These are phyloP conservation scores for Colletotrichum incanum DNA, from an alignment of 2,329 filamentous ascomycete species.

Conservation along the genomic window DNA sequence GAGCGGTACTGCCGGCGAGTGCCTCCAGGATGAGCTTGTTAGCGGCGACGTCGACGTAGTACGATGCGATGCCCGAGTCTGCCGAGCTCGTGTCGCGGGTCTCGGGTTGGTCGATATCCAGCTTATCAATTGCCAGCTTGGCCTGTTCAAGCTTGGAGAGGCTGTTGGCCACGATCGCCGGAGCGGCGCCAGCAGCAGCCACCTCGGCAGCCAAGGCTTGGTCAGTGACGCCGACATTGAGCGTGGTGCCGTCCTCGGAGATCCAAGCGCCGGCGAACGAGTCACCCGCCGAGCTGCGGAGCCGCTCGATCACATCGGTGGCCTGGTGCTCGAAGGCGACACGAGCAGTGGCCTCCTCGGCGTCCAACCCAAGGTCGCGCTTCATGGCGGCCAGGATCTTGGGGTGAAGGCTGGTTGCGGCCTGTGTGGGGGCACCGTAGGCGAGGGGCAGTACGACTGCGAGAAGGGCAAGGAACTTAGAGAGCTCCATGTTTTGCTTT, in stretches of 20 bases:
- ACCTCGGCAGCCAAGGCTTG: constrained; percentile 54
- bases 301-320: constrained; percentile 55
- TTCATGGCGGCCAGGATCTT: constrained; percentile 60
- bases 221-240: constrained; percentile 57
- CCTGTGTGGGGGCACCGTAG: constrained; percentile 56
- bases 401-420: constrained; percentile 56
- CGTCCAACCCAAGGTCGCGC: constrained; percentile 58
- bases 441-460: constrained; percentile 57
- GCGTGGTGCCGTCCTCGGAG: constrained; percentile 51
- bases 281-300: constrained; percentile 51
- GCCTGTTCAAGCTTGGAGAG: constrained; percentile 58
- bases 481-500: constrained; percentile 55
- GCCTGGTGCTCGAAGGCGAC: constrained; percentile 56
- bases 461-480: constrained; percentile 55
- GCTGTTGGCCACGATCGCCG: constrained; percentile 52
- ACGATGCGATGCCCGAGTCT: constrained; percentile 53
- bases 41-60: constrained; percentile 56
- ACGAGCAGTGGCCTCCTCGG: constrained; percentile 55
- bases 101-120: constrained; percentile 53
- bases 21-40: constrained; percentile 60
- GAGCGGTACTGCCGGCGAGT: constrained; percentile 52
- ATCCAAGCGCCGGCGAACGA: constrained; percentile 59
- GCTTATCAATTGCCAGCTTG: constrained; percentile 59
- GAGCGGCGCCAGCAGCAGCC: constrained; percentile 54
- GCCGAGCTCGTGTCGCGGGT: constrained; percentile 48